Evolutionary conservation across 305 asterid genomes (phyloP).

Genomic region (Rubia peregrina): DNA sequence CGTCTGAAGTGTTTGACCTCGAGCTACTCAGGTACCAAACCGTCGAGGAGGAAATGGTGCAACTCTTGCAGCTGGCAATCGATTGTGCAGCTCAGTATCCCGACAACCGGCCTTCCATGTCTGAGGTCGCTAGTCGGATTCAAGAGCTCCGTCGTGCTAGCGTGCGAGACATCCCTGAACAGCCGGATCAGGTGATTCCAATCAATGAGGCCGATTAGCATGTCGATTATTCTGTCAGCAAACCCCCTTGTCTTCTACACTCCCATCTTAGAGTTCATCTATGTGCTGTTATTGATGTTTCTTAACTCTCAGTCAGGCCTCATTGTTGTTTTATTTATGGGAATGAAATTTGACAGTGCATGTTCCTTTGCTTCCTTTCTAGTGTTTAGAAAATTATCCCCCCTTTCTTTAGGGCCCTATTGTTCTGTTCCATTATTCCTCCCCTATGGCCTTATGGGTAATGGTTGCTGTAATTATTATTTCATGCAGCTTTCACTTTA

Average conservation of each 20-base stretch:
- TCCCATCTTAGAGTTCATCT: slow-evolving; percentile 20
- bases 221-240: slow-evolving; percentile 1
- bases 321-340: slow-evolving; percentile 14
- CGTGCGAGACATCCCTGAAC: slow-evolving; percentile 19
- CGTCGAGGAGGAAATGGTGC: slow-evolving; percentile 44
- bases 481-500: slow-evolving; percentile 32
- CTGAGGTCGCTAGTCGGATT: slow-evolving; percentile 33
- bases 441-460: slow-evolving; percentile 32
- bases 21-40: slow-evolving; percentile 42
- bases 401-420: slow-evolving; percentile 22
- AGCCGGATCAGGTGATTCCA: slow-evolving; percentile 23
- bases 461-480: slow-evolving; percentile 77
- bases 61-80: slow-evolving; percentile 43
- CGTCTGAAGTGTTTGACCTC: slow-evolving; percentile 40
- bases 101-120: slow-evolving; percentile 38
- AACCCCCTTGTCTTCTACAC: slow-evolving; percentile 25
- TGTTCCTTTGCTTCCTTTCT: slow-evolving; percentile 8
- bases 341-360: slow-evolving; percentile 20
- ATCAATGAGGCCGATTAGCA: slow-evolving; percentile 23
- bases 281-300: slow-evolving; percentile 19
- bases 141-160: slow-evolving; percentile 35
- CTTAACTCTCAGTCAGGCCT: slow-evolving; percentile 20
- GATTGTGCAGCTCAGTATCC: slow-evolving; percentile 50
- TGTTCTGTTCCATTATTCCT: slow-evolving; percentile 40
- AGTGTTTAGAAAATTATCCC: slow-evolving; percentile 9